Evolutionary conservation across 495 filamentous ascomycete species (phyloP), one percentile per base, ranked within the genome.

Genomic region (Podospora fimiseda): DNA sequence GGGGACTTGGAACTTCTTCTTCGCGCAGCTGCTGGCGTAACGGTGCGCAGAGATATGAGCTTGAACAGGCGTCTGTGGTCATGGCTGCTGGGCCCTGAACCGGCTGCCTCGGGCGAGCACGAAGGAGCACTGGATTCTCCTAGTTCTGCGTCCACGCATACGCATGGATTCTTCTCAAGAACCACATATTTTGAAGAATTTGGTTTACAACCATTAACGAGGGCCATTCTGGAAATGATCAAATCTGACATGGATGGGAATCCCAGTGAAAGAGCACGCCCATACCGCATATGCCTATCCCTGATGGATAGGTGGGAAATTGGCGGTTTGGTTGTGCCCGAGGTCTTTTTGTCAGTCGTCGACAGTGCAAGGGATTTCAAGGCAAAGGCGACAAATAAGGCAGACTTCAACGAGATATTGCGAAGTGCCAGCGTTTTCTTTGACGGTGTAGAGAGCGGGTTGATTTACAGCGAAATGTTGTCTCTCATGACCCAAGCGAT

Each of bases 271-370:
- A 78, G 82, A 61, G 89, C 90, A n/a, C 81, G 80, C 43, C 91
- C 94, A 1, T 95, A 95, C 55, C 83, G 90, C 30, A 90, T 97
- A 52, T 93, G 89, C 49, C 74, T 96, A 4, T 96, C 94, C 14
- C 70, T 99, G 48, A 96, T 97, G 94, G 93, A 99, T 71, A 81
- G 89, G 23, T 96, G 89, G 90, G 94, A 99, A 62, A 88, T 99
- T 60, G 93, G 93, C 16, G 89, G 87, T 9, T 72, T 90, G 19
- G 83, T 99, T 45, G 84, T 96, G 5, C 87, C 91, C 0, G 82
- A 86, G 23, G 80, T 97, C 9, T 97, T 99, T 61, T 71, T 95
- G 1, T 87, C 90, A 9, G 82, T 89, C n/a, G 80, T 97, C 52
- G 71, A 84, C 62, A 91, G 81, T 54, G 80, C 95, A 41, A 81